These are phyloP conservation scores for Candida pseudofarinosa DNA, from an alignment of 805 yeast genomes.

Conservation along the genomic window DNA sequence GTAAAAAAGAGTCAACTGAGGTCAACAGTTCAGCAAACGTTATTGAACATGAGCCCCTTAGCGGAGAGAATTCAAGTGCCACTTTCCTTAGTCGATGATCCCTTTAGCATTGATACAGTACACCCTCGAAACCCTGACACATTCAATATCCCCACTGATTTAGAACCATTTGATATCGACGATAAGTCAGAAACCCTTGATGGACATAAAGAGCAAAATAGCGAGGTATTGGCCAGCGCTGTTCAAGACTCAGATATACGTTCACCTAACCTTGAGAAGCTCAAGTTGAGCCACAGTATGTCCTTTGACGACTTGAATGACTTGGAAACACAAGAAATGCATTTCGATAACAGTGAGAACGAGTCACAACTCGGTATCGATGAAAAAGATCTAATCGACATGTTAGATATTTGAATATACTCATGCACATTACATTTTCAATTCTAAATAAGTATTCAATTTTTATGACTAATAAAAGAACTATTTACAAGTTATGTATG, in stretches of 20 bases:
- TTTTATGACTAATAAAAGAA: constrained; percentile 1
- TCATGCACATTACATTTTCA: constrained; percentile 1
- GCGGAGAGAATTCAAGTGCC: neutral
- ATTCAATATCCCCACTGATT: constrained; percentile 4
- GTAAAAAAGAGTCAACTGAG: neutral
- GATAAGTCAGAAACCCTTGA: constrained; percentile 4
- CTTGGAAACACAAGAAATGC: neutral
- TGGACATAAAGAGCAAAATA: neutral
- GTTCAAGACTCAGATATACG: neutral
- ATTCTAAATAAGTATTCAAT: constrained; percentile 1
- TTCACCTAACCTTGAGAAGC: neutral
- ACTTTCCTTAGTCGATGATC: neutral
- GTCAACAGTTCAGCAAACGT: neutral
- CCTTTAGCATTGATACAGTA: neutral
- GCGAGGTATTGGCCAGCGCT: neutral
- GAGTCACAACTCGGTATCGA: constrained; percentile 22
- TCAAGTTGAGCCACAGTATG: neutral
- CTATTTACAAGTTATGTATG: constrained; percentile 2
- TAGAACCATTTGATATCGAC: constrained; percentile 5
- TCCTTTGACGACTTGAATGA: neutral
- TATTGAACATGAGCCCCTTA: neutral
- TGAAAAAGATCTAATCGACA: constrained; percentile 28
- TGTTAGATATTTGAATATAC: constrained; percentile 27
- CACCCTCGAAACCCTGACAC: neutral
- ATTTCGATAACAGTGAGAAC: constrained; percentile 4